Evolutionary conservation across 2,329 filamentous ascomycete genomes (phyloP), one percentile per base, ranked within the genome.

Genomic region (Aspergillus sojae): DNA sequence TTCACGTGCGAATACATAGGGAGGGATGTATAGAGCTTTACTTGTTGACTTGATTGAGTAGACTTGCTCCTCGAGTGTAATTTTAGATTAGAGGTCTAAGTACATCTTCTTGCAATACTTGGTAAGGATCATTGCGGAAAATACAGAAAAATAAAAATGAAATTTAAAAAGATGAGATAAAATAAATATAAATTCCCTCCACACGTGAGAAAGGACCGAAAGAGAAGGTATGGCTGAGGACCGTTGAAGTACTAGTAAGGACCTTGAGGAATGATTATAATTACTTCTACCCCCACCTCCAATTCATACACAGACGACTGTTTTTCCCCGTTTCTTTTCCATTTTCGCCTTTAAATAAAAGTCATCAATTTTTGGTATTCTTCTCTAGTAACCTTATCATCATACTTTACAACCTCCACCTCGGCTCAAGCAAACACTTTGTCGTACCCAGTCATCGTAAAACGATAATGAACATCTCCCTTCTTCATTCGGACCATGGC

Each of bases 401-500:
- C 43, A 45, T 45, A 45, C 10, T 45, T 45, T 21, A 45, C 36
- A 41, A 19, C 36, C 36, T 41, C 19, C 16, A 5, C 4, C 16
- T 19, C 16, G 5, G 36, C 21, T 63, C 41, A 72, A 45, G 62
- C 68, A 70, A 79, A 79, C 4, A 68, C 70, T 68, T 77, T 78
- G 52, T 78, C 76, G 62, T 77, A 79, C 34, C 76, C 75, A 39
- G 86, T 87, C 71, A 94, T 76, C 0, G 90, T 91, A 71, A 92
- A 89, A 46, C 91, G 83, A 75, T 92, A 94, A 39, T 84, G 84
- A 16, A 93, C 89, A 74, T 91, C 86, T 69, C 90, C 90, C 67
- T 86, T 87, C 72, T 90, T 87, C 57, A 94, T 85, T 67, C 88
- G 84, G 75, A 88, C 84, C 21, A 92, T 85, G 0, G 88, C 91